Conservation (phyloP, 2,329 filamentous ascomycete genomes). For the Fusarium anthophilum region DNA sequence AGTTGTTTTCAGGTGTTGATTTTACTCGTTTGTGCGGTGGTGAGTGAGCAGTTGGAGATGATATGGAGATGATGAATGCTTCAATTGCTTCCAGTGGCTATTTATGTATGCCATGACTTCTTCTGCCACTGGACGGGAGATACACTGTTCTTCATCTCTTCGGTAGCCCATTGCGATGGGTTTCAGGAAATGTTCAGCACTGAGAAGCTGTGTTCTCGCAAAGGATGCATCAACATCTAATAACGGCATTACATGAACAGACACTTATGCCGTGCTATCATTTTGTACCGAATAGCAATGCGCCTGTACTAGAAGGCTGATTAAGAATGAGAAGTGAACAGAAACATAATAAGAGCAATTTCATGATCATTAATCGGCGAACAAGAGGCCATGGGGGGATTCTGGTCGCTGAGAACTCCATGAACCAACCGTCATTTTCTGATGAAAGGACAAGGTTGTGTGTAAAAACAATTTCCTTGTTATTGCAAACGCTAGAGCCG, state of each 20-base stretch:
- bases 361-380: background rate
- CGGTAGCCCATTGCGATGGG: background rate
- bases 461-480: background rate
- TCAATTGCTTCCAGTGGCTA: background rate
- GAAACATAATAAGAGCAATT: background rate
- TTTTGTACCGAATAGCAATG: background rate
- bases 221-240: no score
- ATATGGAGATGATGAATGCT: background rate
- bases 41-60: background rate
- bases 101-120: background rate
- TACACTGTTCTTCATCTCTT: background rate
- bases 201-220: background rate
- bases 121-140: background rate
- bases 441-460: background rate
- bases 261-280: background rate
- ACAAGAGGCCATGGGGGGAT: background rate
- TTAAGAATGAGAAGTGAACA: background rate
- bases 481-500: background rate
- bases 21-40: background rate
- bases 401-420: background rate
- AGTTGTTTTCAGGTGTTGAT: background rate
- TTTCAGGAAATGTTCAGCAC: background rate
- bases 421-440: background rate
- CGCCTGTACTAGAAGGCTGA: background rate
- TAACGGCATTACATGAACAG: background rate